These are phyloP conservation scores for Pistacia integerrima DNA, from an alignment of 345 rosid species.

Conservation along the genomic window DNA sequence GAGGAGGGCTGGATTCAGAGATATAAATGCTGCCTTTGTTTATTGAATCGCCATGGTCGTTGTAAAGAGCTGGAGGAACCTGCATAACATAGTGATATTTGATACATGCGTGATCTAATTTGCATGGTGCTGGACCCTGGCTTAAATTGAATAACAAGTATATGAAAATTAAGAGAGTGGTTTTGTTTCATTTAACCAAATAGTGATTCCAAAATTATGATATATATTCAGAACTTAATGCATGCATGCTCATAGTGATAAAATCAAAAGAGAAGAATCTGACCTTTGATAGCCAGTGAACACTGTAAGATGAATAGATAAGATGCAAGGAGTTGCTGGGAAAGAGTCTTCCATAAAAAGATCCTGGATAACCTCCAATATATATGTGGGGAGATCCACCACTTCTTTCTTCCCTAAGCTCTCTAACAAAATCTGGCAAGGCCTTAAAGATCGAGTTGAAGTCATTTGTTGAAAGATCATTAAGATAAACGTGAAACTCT, in stretches of 20 bases:
- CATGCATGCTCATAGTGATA: not conserved
- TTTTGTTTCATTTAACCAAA: too few relatives aligned
- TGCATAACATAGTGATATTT: slow-evolving; percentile 23
- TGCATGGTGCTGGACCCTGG: not conserved
- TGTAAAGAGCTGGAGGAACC: slow-evolving; percentile 71
- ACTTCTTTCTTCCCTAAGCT: slow-evolving; percentile 31
- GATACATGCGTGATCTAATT: not conserved
- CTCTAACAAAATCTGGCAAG: slow-evolving; percentile 45
- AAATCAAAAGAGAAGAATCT: not conserved
- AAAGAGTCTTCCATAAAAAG: slow-evolving; percentile 84
- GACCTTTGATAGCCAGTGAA: slow-evolving; percentile 97
- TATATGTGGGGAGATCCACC: slow-evolving; percentile 27
- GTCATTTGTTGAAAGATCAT: slow-evolving; percentile 63
- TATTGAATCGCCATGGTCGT: slow-evolving; percentile 62
- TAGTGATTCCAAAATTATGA: too few relatives aligned
- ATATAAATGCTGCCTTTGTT: slow-evolving; percentile 76
- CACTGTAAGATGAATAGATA: slow-evolving; percentile 65
- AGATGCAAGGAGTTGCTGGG: slow-evolving; percentile 71
- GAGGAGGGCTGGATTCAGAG: slow-evolving; percentile 58
- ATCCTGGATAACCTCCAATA: slow-evolving; percentile 63
- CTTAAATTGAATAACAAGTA: not conserved
- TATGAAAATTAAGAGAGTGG: too few relatives aligned
- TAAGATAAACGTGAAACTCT: slow-evolving; percentile 44
- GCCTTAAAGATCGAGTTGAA: slow-evolving; percentile 55
- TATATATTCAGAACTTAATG: too few relatives aligned